These are phyloP conservation scores for Kalmusia sp. DNA, from an alignment of 2,329 filamentous ascomycete species.

Conservation along the genomic window DNA sequence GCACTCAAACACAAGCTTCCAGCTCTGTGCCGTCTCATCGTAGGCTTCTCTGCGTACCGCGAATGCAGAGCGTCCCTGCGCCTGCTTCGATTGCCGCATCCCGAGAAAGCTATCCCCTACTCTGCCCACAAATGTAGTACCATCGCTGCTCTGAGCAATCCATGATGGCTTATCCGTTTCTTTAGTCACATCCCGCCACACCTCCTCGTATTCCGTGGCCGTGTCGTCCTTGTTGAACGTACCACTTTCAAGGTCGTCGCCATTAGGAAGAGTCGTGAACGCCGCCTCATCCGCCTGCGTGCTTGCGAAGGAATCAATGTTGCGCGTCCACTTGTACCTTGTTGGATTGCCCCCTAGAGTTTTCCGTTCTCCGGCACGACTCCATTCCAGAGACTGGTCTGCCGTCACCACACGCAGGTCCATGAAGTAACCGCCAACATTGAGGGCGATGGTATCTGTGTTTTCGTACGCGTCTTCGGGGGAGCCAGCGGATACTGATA, in stretches of 20 bases:
- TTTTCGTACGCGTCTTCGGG: conserved; percentile 6
- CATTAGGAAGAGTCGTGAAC: not conserved
- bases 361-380: conserved; percentile 3
- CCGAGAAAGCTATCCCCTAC: not conserved
- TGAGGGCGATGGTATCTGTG: conserved; percentile 8
- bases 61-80: too few species aligned
- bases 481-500: conserved; percentile 10
- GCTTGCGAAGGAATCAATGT: not conserved
- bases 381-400: conserved; percentile 5
- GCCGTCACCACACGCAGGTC: conserved; percentile 6
- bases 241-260: conserved; percentile 1
- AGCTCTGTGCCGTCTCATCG: not conserved
- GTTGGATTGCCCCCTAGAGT: not conserved
- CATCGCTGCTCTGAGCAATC: not conserved
- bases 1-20: not conserved
- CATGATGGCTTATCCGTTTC: not conserved
- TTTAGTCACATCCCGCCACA: not conserved
- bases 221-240: not conserved
- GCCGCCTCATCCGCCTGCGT: not conserved
- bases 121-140: not conserved
- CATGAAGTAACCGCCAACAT: conserved; percentile 10
- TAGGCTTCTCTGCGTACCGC: not conserved
- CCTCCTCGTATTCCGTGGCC: not conserved
- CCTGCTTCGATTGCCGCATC: not conserved
- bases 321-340: not conserved